Conservation (phyloP, 2,329 filamentous ascomycete genomes). For the Sporothrix pseudoabietina region DNA sequence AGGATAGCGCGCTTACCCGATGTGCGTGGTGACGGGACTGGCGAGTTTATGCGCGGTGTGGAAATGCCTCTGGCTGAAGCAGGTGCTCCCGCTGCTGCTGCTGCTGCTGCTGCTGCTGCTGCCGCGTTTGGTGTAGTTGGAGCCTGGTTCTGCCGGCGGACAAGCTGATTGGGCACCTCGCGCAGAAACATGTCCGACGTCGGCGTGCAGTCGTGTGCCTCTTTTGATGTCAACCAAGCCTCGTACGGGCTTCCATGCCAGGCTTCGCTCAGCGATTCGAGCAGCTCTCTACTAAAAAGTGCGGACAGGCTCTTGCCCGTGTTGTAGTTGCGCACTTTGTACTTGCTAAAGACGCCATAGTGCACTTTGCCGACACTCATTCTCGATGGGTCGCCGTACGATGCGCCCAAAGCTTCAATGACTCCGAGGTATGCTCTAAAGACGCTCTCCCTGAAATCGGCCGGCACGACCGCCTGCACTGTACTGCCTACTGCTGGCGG, state of each 20-base stretch:
- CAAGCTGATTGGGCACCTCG: constrained; percentile 36
- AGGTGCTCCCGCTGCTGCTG: constrained; percentile 7
- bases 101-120: constrained; percentile 20
- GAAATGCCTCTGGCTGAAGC: not conserved
- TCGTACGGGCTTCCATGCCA: constrained; percentile 43
- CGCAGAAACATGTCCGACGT: constrained; percentile 36
- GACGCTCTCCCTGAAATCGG: not conserved
- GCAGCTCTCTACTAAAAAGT: constrained; percentile 49
- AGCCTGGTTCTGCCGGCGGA: constrained; percentile 34
- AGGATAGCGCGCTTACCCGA: constrained; percentile 50
- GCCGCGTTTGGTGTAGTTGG: not conserved
- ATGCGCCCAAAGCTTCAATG: constrained; percentile 39
- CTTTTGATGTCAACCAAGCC: constrained; percentile 42
- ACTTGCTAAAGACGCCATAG: constrained; percentile 43
- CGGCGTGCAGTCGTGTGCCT: constrained; percentile 38
- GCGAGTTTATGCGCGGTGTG: not conserved
- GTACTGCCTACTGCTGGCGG: not conserved
- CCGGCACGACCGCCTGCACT: not conserved
- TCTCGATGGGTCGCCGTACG: constrained; percentile 38
- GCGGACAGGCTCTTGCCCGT: constrained; percentile 47
- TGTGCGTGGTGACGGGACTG: constrained; percentile 32
- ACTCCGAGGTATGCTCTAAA: constrained; percentile 33
- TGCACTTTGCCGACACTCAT: constrained; percentile 41
- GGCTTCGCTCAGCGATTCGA: constrained; percentile 42
- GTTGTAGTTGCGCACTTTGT: constrained; percentile 46